phyloP scores from a whole-genome alignment of 192 early-diverging fungal species.

The Backusella sp. region DNA sequence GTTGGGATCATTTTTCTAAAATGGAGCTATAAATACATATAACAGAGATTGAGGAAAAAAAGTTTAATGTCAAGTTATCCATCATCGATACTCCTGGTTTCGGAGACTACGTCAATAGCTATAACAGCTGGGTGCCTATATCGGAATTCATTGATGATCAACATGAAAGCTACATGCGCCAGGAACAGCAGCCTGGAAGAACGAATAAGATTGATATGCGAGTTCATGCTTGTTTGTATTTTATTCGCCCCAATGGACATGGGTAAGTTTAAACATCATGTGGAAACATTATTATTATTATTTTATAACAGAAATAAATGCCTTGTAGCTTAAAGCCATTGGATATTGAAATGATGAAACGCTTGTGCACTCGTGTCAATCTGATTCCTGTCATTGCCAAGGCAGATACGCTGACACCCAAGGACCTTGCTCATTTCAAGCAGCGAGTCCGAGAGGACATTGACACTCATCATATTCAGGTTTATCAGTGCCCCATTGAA shows the following conservation, averaged over 20 bases:
- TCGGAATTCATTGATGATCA: slow-evolving; percentile 92
- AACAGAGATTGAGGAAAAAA: slow-evolving; percentile 91
- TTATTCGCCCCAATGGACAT: slow-evolving; percentile 96
- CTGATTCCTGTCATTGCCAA: slow-evolving; percentile 92
- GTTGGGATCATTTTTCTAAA: not conserved
- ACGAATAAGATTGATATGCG: slow-evolving; percentile 88
- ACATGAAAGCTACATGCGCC: slow-evolving; percentile 87
- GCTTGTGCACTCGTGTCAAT: slow-evolving; percentile 86
- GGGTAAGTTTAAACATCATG: slow-evolving; percentile 43
- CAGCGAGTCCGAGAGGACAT: slow-evolving; percentile 76
- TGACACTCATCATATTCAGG: slow-evolving; percentile 78
- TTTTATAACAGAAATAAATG: too few relatives aligned
- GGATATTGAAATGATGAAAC: slow-evolving; percentile 95
- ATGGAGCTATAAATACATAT: not conserved
- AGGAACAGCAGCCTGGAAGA: slow-evolving; percentile 86
- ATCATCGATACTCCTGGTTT: slow-evolving; percentile 97
- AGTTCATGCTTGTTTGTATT: slow-evolving; percentile 95
- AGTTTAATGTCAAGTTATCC: slow-evolving; percentile 86
- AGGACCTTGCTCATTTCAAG: slow-evolving; percentile 86
- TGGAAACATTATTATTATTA: too few relatives aligned
- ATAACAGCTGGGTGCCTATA: slow-evolving; percentile 93
- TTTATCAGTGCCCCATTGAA: slow-evolving; percentile 77
- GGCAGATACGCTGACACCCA: slow-evolving; percentile 85
- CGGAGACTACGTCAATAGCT: slow-evolving; percentile 97
- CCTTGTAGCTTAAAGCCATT: slow-evolving; percentile 59